These are phyloP conservation scores for Entoloma clypeatum DNA, from an alignment of 1,284 basidiomycete genomes.

Conservation along the genomic window DNA sequence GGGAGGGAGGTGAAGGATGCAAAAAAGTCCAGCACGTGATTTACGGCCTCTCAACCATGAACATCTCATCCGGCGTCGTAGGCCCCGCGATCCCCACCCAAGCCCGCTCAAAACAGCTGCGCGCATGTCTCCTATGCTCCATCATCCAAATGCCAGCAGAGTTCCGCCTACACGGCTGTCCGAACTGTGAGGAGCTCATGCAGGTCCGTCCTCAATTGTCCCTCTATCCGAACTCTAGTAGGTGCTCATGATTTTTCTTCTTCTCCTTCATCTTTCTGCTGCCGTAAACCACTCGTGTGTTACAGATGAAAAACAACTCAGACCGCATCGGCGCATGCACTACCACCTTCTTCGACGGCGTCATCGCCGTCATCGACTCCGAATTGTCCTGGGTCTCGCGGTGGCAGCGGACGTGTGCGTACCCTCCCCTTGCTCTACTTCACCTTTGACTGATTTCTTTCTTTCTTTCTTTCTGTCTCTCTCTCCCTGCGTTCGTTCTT, in stretches of 20 bases:
- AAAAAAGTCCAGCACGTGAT: constrained; percentile 2
- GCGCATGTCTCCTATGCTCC: constrained; percentile 92
- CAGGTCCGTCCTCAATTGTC: constrained; percentile 54
- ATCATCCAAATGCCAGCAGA: constrained; percentile 83
- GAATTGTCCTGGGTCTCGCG: constrained; percentile 93
- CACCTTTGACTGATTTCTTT: neutral
- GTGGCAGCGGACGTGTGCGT: constrained; percentile 87
- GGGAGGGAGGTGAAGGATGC: constrained; percentile 1
- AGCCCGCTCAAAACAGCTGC: constrained; percentile 67
- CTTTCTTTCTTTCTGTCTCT: no score
- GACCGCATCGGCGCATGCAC: constrained; percentile 88
- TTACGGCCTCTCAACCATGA: neutral
- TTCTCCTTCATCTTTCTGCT: neutral
- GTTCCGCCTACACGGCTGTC: constrained; percentile 86
- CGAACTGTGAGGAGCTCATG: constrained; percentile 95
- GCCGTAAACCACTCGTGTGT: neutral
- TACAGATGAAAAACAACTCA: constrained; percentile 82
- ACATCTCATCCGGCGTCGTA: constrained; percentile 11
- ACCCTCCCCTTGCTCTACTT: neutral
- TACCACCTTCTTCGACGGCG: constrained; percentile 92
- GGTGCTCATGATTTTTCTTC: neutral
- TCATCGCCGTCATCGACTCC: constrained; percentile 86
- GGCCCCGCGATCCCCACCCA: constrained; percentile 50
- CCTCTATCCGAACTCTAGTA: neutral
- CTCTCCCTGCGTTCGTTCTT: no score